These are phyloP conservation scores for Lactarius psammicola DNA, from an alignment of 768 basidiomycete species.

Conservation along the genomic window DNA sequence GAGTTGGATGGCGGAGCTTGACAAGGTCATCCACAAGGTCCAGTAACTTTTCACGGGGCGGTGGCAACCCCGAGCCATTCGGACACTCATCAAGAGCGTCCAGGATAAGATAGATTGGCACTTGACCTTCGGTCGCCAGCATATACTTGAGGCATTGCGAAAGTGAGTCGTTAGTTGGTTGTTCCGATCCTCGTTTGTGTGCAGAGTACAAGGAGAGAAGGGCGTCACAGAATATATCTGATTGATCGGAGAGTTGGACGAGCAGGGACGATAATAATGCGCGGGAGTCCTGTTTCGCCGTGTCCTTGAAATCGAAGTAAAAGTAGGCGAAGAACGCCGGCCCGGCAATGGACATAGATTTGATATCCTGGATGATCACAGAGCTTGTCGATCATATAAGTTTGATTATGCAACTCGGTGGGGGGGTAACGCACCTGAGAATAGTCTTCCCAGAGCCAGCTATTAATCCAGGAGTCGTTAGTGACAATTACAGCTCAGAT, in stretches of 20 bases:
- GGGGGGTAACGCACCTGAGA: background rate
- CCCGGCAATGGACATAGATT: background rate
- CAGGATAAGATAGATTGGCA: background rate
- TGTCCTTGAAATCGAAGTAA: slow-evolving; percentile 1
- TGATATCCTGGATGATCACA: background rate
- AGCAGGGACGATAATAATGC: background rate
- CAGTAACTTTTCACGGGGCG: background rate
- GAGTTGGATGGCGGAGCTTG: background rate
- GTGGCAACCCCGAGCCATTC: background rate
- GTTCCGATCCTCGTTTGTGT: background rate
- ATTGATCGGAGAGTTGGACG: background rate
- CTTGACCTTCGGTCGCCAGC: background rate
- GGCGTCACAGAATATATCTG: background rate
- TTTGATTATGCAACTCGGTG: background rate
- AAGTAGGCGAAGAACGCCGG: background rate
- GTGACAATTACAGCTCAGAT: background rate
- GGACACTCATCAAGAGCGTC: slow-evolving; percentile 6
- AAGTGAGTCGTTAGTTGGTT: background rate
- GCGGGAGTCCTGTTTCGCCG: background rate
- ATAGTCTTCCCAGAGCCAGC: background rate
- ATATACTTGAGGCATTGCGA: background rate
- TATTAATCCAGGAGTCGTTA: background rate
- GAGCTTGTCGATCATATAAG: background rate
- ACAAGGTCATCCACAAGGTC: background rate
- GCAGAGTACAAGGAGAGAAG: background rate